Evolutionary conservation across 2,329 filamentous ascomycete genomes (phyloP), one percentile per base, ranked within the genome.

Genomic region (Calonectria pseudoturangicola): DNA sequence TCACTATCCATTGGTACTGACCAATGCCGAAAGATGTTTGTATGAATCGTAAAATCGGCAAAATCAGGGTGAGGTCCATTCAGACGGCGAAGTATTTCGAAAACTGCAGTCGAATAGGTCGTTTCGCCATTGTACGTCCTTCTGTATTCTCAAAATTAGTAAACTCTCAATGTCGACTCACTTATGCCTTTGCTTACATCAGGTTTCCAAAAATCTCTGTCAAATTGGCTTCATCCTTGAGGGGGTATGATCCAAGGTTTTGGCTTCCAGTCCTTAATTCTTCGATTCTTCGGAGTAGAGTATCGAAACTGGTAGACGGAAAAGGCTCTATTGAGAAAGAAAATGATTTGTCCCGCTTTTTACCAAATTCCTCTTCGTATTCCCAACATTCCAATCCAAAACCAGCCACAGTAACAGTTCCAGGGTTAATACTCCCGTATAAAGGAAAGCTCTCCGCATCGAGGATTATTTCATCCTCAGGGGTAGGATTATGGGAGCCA

Each of bases 301-400:
- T n/a, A 16, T 39, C 21, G 5, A n/a, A 28, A 2, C 13, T 30
- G n/a, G 21, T 13, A 16, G 16, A 16, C 13, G 54, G 54, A 30
- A 58, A 30, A 6, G 33, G 21, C 33, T n/a, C 30, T 10, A 16
- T 21, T 1, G 54, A 58, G 18, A 58, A 18, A 25, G 12, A 3
- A 39, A 39, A 25, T 1, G 30, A 2, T 3, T 25, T 39, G 9
- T 58, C 30, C 15, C 30, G 30, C 30, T 25, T 58, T 18, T n/a
- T 58, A 12, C 54, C 54, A 21, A 21, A 58, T n/a, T 33, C 2
- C 5, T 36, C 54, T 58, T 58, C 54, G 54, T 58, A 39, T 13
- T 39, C 54, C 54, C 54, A 58, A 3, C 30, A 39, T n/a, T 58
- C 54, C 28, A 58, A 21, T 30, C 54, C 54, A 58, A 58, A 58